phyloP scores from a whole-genome alignment of 139 green algal genomes.

The Chlamydomonas eustigma region DNA sequence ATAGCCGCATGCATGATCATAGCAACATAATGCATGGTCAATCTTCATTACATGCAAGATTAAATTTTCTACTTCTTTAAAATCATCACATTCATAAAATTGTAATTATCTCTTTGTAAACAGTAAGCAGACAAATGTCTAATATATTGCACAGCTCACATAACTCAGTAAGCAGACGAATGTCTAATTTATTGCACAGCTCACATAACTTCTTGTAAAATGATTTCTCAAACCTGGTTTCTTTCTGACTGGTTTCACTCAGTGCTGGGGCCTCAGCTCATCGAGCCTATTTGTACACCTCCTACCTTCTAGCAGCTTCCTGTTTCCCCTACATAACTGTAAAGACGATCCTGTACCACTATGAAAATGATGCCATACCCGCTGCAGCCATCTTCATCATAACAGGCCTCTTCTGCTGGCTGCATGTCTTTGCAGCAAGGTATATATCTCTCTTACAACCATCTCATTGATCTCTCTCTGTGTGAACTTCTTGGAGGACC shows the following conservation, averaged over 20 bases:
- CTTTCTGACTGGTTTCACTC: not conserved
- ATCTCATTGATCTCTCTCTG: not conserved
- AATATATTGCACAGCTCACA: too few species aligned
- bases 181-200: too few species aligned
- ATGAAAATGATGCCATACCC: constrained; percentile 12
- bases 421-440: constrained; percentile 50
- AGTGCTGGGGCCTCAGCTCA: not conserved
- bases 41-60: too few species aligned
- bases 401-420: constrained; percentile 39
- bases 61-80: too few species aligned
- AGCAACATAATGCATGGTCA: too few species aligned
- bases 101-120: too few species aligned
- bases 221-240: not conserved
- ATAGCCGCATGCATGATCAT: too few species aligned
- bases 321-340: constrained; percentile 46
- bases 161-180: too few species aligned
- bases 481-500: not conserved
- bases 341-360: constrained; percentile 39
- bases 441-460: constrained; percentile 9
- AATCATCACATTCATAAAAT: too few species aligned
- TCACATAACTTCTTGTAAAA: too few species aligned
- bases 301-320: constrained; percentile 34
- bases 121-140: too few species aligned
- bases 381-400: constrained; percentile 37
- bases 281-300: constrained; percentile 48